phyloP scores from a whole-genome alignment of 2,329 filamentous ascomycete species.

The Trichoderma koningiopsis region DNA sequence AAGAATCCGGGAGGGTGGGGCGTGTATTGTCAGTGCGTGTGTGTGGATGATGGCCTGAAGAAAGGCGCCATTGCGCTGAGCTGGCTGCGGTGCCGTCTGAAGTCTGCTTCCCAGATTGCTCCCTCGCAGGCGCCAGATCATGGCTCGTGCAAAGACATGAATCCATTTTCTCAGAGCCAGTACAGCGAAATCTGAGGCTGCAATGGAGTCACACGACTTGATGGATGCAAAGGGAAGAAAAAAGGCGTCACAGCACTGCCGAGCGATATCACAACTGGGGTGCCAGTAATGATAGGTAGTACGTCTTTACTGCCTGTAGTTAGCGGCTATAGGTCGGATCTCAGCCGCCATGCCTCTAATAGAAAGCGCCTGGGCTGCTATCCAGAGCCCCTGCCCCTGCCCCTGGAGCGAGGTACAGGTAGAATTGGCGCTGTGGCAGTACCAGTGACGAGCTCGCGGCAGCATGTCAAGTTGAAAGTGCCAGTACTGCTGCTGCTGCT shows the following conservation, averaged over 20 bases:
- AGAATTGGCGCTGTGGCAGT: background rate
- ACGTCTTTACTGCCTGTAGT: background rate
- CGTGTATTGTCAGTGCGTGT: conserved; percentile 15
- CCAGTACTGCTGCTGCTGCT: background rate
- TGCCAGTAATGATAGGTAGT: background rate
- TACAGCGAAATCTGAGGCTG: background rate
- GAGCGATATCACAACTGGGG: background rate
- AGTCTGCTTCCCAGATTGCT: background rate
- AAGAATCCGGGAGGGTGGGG: conserved; percentile 12
- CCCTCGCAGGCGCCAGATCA: background rate
- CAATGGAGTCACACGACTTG: background rate
- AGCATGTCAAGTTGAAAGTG: background rate
- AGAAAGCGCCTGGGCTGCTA: background rate
- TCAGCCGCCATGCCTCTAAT: conserved; percentile 19
- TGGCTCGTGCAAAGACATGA: background rate
- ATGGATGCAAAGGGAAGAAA: background rate
- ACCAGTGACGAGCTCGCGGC: background rate
- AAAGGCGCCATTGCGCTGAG: background rate
- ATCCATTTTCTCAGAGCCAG: background rate
- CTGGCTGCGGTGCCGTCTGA: background rate
- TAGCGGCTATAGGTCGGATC: conserved; percentile 14
- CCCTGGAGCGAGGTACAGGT: background rate
- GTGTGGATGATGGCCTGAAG: background rate
- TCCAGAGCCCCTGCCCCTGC: background rate
- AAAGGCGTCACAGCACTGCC: background rate